Conservation (phyloP, 2,329 filamentous ascomycete genomes). For the Huntiella decipiens region DNA sequence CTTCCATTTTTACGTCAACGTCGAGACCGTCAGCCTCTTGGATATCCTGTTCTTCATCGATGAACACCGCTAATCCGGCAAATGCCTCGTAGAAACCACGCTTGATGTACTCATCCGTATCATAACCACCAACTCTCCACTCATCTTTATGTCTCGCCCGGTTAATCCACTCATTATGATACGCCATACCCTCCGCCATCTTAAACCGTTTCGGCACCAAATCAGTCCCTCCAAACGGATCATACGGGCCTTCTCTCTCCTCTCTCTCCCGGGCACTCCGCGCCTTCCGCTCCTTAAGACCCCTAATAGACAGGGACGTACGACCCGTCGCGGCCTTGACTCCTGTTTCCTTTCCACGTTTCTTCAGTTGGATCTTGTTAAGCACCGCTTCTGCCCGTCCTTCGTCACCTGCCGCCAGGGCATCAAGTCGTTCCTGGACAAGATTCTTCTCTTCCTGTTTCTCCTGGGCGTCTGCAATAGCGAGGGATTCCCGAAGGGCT, state of each 20-base stretch:
- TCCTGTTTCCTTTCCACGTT: constrained; percentile 36
- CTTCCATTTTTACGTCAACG: not conserved
- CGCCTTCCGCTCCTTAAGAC: constrained; percentile 34
- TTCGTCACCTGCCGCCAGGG: constrained; percentile 40
- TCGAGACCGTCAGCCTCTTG: not conserved
- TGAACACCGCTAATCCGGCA: constrained; percentile 68
- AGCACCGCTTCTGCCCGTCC: constrained; percentile 40
- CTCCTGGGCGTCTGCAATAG: constrained; percentile 53
- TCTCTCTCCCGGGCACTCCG: constrained; percentile 19
- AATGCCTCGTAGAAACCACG: constrained; percentile 78
- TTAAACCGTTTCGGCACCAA: constrained; percentile 52
- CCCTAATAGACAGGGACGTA: constrained; percentile 47
- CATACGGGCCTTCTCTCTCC: constrained; percentile 53
- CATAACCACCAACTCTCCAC: constrained; percentile 65
- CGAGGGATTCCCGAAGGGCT: constrained; percentile 38
- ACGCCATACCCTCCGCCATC: constrained; percentile 34
- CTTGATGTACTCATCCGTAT: constrained; percentile 61
- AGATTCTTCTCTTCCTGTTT: constrained; percentile 42
- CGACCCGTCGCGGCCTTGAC: constrained; percentile 12
- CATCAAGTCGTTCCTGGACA: constrained; percentile 49
- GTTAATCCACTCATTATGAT: constrained; percentile 59
- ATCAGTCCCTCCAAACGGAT: constrained; percentile 64
- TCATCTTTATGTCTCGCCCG: constrained; percentile 43
- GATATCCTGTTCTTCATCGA: constrained; percentile 50
- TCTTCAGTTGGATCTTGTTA: constrained; percentile 50